Evolutionary conservation across 1,284 basidiomycete species (phyloP), one percentile per base, ranked within the genome.

Genomic region (Chalciporus sp.): DNA sequence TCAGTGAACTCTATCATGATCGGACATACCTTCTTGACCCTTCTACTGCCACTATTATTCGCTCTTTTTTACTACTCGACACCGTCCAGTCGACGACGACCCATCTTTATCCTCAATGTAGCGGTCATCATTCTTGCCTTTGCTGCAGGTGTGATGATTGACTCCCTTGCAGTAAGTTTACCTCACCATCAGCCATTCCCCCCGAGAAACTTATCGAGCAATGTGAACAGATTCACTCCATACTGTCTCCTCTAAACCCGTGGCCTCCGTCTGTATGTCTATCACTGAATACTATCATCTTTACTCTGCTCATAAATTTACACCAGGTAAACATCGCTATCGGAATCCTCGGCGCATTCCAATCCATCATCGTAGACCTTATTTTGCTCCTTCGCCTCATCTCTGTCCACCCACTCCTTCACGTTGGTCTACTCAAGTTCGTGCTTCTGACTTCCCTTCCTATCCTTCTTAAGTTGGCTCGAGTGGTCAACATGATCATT

Each of bases 1-100:
- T 57, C 57, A 4, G 5, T 70, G 8, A 51, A 57, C n/a, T 48
- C 60, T 12, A 35, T 67, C 43, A 56, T 67, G 56, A 64, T 68
- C 7, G 56, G 47, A 4, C 67, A 67, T 35, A 67, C 69, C 1
- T 70, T 67, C 42, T 47, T 59, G 40, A 60, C 60, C 5, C 61
- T 72, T 11, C 60, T 72, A 2, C 19, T 73, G 0, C 65, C 68
- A 29, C 69, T 70, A 43, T 40, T 70, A 4, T 55, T 71, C 7
- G 60, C 68, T 27, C 41, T 70, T 27, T 63, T 73, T 44, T 61
- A 68, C 29, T 63, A 67, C n/a, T 72, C 71, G 6, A 68, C 66
- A 1, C 52, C 64, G 0, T 53, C 52, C 27, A 56, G 61, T 16
- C 65, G 71, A 12, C 44, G 57, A 3, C 53, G 56, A 3, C 63